Conservation (phyloP, 352 stramenopile species). For the Phytopythium chamaehyphon region DNA sequence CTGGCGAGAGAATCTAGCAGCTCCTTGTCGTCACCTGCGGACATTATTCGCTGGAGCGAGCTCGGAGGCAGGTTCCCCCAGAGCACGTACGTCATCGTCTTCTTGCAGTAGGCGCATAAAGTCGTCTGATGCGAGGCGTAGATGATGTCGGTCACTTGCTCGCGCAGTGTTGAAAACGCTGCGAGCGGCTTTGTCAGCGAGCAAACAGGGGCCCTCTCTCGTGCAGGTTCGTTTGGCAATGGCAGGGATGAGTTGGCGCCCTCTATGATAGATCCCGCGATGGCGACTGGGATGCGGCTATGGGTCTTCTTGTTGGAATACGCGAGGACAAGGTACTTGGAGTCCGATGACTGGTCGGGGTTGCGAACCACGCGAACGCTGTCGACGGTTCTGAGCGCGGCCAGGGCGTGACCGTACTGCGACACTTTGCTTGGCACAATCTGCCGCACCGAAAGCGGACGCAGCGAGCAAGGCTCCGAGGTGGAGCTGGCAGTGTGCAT, state of each 20-base stretch:
- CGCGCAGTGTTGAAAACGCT: constrained; percentile 13
- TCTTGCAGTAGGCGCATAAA: constrained; percentile 17
- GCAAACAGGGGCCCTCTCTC: no score
- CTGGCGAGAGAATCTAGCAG: constrained; percentile 8
- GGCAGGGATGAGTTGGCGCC: background rate
- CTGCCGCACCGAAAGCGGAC: constrained; percentile 18
- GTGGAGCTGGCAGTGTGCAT: no score
- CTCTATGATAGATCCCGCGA: background rate
- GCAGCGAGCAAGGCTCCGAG: constrained; percentile 2
- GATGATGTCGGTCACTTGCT: constrained; percentile 12
- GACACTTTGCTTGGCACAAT: constrained; percentile 22
- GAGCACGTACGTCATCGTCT: constrained; percentile 6
- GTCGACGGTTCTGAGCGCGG: constrained; percentile 24
- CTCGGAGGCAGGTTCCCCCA: background rate
- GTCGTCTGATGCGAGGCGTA: constrained; percentile 8
- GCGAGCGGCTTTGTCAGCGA: constrained; percentile 3
- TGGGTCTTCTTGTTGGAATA: constrained; percentile 2
- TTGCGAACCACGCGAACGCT: constrained; percentile 15
- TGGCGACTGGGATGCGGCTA: constrained; percentile 1
- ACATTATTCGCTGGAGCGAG: constrained; percentile 14
- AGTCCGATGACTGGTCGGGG: background rate
- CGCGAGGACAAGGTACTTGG: background rate
- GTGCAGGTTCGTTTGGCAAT: no score
- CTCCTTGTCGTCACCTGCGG: constrained; percentile 4
- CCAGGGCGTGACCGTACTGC: constrained; percentile 12